Evolutionary conservation across 176 grass and related monocot species (phyloP), one percentile per base, ranked within the genome.

Genomic region (Cymbopogon citratus): DNA sequence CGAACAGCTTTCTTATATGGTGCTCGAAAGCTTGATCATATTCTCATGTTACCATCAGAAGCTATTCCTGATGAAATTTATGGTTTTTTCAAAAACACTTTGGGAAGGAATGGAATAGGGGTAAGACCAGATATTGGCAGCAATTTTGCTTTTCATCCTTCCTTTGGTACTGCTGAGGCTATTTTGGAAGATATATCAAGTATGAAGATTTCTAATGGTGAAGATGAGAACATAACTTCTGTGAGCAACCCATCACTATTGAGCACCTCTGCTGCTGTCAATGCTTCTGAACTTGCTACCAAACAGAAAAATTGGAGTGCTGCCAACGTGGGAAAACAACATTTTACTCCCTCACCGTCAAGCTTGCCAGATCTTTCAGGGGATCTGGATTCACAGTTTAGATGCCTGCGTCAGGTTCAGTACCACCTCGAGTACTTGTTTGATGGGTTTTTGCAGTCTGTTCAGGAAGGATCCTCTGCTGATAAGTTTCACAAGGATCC

Each of bases 1-100:
- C 82, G 89, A 41, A 87, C 78, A 7, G 95, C 95, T 66, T 92
- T 92, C 41, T 81, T 79, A 7, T 98, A 87, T 87, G 95, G 90
- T 75, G 90, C 90, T 85, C 84, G 48, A 73, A 92, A 91, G 80
- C 95, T 98, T 75, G 86, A 90, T 35, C 80, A 87, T 60, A 87
- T 92, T 69, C 92, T 98, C 28, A 77, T 80, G 66, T 78, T 82
- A 65, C 89, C 75, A 82, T 3, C 60, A 39, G 80, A 87, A 87
- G 16, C 52, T 56, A 61, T 94, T 77, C 82, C 73, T 69, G 82
- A 84, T 49, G 86, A 89, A 80, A 76, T 94, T 26, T 71, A 59
- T 12, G 18, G 34, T 27, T 98, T 94, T 81, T 98, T 98, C 81
- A 83, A 54, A 34, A 98, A 91, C 72, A 92, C 84, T 61, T 80